These are phyloP conservation scores for Clonostachys rhizophaga DNA, from an alignment of 2,329 filamentous ascomycete species.

Conservation along the genomic window DNA sequence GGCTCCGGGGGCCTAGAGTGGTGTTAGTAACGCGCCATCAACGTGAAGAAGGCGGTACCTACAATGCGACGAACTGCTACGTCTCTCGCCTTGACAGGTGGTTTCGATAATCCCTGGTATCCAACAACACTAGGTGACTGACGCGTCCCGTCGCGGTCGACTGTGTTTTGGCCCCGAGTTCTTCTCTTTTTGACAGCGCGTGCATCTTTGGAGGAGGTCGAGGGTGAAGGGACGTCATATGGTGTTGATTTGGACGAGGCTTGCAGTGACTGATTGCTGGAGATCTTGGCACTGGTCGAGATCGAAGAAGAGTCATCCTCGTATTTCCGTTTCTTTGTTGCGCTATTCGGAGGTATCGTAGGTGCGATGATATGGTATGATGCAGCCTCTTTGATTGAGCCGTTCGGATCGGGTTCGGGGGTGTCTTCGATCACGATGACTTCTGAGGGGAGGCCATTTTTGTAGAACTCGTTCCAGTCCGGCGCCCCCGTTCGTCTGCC, in stretches of 20 bases:
- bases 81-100: conserved; percentile 40
- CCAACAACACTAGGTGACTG: conserved; percentile 26
- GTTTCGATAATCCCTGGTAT: conserved; percentile 73
- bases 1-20: conserved; percentile 26
- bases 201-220: too few relatives aligned
- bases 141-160: too few relatives aligned
- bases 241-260: conserved; percentile 36
- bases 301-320: conserved; percentile 40
- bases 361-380: conserved; percentile 20
- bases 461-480: conserved; percentile 78
- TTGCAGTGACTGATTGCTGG: too few relatives aligned
- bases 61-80: too few relatives aligned
- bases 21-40: too few relatives aligned
- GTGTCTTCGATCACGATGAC: conserved; percentile 81
- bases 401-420: conserved; percentile 47
- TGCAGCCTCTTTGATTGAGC: too few relatives aligned
- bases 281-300: conserved; percentile 50
- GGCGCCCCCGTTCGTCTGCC: conserved; percentile 26
- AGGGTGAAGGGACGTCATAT: conserved; percentile 54
- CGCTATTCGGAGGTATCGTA: conserved; percentile 10
- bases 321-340: conserved; percentile 70
- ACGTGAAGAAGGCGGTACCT: too few relatives aligned
- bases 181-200: too few relatives aligned
- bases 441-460: conserved; percentile 78
- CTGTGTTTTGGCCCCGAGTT: too few relatives aligned